phyloP scores from a whole-genome alignment of 257 asterid genomes.

The Solanum pennellii region DNA sequence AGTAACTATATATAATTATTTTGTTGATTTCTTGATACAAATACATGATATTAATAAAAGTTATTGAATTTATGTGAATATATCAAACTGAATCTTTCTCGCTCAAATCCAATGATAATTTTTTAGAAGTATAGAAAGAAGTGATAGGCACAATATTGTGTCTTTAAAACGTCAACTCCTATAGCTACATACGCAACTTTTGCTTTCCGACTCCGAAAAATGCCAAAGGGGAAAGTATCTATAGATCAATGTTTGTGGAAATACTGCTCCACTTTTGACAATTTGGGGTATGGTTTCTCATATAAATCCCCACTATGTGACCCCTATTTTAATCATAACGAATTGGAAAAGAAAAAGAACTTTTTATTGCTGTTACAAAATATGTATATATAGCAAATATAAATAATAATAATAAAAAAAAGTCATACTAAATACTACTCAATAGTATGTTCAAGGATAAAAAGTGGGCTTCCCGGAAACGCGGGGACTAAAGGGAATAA shows the following conservation, averaged over 20 bases:
- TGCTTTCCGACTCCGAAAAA: neutral
- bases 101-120: neutral
- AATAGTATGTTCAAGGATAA: neutral
- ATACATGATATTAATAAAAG: too few relatives aligned
- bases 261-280: neutral
- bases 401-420: neutral
- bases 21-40: too few relatives aligned
- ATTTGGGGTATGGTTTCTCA: neutral
- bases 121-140: neutral
- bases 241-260: neutral
- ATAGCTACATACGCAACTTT: conserved; percentile 4
- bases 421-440: neutral
- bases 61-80: too few relatives aligned
- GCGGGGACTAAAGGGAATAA: neutral
- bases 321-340: neutral
- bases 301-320: neutral
- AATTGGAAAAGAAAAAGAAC: neutral
- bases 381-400: neutral
- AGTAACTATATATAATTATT: too few relatives aligned
- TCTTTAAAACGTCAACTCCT: conserved; percentile 30
- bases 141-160: conserved; percentile 2
- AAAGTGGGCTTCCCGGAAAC: neutral
- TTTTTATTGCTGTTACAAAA: neutral
- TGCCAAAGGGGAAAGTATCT: neutral
- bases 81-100: neutral